phyloP scores from a whole-genome alignment of 2,329 filamentous ascomycete species.

The Colletotrichum brevisporum region DNA sequence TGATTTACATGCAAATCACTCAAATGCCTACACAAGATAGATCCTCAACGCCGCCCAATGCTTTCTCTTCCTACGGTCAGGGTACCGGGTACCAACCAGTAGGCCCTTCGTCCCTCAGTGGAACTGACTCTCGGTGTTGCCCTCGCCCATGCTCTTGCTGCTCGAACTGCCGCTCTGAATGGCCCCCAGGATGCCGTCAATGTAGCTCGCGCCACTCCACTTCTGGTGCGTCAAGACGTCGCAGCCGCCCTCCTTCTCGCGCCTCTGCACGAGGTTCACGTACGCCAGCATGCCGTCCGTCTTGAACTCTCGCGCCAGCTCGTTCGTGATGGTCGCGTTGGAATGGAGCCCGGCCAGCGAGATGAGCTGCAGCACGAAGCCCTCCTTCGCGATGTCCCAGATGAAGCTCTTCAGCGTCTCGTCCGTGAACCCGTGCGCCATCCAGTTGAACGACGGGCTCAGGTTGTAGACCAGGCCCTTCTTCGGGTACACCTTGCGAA shows the following conservation, averaged over 20 bases:
- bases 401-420: slow-evolving; percentile 90
- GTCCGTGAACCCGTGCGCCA: slow-evolving; percentile 91
- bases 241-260: slow-evolving; percentile 91
- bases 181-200: slow-evolving; percentile 90
- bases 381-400: slow-evolving; percentile 94
- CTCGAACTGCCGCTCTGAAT: slow-evolving; percentile 93
- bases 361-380: slow-evolving; percentile 79
- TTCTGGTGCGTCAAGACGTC: slow-evolving; percentile 97
- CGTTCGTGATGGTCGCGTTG: slow-evolving; percentile 75
- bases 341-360: slow-evolving; percentile 77
- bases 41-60: slow-evolving; percentile 38
- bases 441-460: slow-evolving; percentile 98
- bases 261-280: slow-evolving; percentile 90
- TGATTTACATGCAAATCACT: slow-evolving; percentile 1
- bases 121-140: slow-evolving; percentile 87
- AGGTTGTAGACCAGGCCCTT: slow-evolving; percentile 98
- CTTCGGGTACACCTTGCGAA: slow-evolving; percentile 77
- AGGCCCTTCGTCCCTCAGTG: slow-evolving; percentile 44
- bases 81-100: too few species aligned
- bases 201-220: slow-evolving; percentile 78
- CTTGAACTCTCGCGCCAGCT: slow-evolving; percentile 87
- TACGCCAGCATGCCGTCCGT: slow-evolving; percentile 96
- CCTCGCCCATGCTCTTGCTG: slow-evolving; percentile 94
- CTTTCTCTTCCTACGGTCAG: slow-evolving; percentile 7
- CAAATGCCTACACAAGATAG: slow-evolving; percentile 10